Evolutionary conservation across 164 flowering plant species (phyloP).

Genomic region (Aristolochia californica): DNA sequence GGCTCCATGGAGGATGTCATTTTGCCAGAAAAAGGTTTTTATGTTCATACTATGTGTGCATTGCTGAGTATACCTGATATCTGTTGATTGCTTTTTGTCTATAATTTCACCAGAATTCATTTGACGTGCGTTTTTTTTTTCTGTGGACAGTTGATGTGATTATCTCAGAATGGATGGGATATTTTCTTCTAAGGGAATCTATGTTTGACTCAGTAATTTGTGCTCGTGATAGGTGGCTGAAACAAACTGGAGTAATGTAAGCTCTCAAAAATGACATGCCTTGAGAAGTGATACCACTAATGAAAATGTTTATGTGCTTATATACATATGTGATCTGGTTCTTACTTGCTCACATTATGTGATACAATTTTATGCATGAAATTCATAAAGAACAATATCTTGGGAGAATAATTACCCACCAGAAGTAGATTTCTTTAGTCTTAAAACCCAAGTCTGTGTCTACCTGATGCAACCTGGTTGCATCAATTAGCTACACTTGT

Average conservation of each 20-base stretch:
- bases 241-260: conserved; percentile 84
- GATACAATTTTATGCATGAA: too few species aligned
- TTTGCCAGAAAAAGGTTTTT: conserved; percentile 80
- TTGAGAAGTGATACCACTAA: too few species aligned
- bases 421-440: too few species aligned
- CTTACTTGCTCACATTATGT: too few species aligned
- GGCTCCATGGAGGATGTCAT: conserved; percentile 81
- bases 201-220: conserved; percentile 97
- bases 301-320: too few species aligned
- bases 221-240: conserved; percentile 96
- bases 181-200: conserved; percentile 93
- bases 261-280: conserved; percentile 10
- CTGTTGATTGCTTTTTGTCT: neutral
- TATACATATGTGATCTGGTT: too few species aligned
- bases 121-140: conserved; percentile 7
- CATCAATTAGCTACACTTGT: too few species aligned
- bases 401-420: too few species aligned
- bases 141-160: conserved; percentile 75
- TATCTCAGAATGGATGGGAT: conserved; percentile 99
- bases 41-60: neutral
- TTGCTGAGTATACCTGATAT: neutral
- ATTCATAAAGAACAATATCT: too few species aligned
- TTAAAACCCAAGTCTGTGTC: too few species aligned
- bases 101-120: neutral
- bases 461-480: too few species aligned